Evolutionary conservation across 1,139 yeast genomes (phyloP).

Genomic region (Debaryomyces coudertii): DNA sequence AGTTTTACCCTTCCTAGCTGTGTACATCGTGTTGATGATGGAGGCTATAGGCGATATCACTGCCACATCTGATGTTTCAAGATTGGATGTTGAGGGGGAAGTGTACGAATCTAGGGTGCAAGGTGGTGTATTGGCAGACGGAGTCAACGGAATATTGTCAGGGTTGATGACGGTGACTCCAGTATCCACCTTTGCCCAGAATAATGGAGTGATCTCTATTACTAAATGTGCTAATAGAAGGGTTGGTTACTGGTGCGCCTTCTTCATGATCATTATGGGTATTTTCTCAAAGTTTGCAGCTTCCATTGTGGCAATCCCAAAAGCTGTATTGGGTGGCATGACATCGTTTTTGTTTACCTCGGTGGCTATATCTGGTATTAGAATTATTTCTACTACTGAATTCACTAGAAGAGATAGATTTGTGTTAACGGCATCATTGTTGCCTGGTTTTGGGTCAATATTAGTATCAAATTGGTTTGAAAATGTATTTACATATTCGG

Average conservation of each 20-base stretch:
- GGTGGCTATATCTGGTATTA: conserved; percentile 87
- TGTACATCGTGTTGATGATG: conserved; percentile 79
- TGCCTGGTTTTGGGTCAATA: conserved; percentile 80
- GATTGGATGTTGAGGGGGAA: conserved; percentile 80
- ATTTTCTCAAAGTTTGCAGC: conserved; percentile 88
- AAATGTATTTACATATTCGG: conserved; percentile 73
- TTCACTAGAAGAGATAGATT: conserved; percentile 89
- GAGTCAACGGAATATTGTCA: conserved; percentile 69
- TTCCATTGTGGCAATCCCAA: conserved; percentile 82
- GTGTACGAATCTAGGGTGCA: conserved; percentile 82
- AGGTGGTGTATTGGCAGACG: conserved; percentile 89
- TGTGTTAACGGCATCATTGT: conserved; percentile 71
- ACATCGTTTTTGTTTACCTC: conserved; percentile 85
- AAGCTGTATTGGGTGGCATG: conserved; percentile 89
- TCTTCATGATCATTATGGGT: conserved; percentile 83
- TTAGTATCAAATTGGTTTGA: conserved; percentile 79
- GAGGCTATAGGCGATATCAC: conserved; percentile 94
- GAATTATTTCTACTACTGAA: conserved; percentile 72
- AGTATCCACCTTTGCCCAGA: conserved; percentile 88
- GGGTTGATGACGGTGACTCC: conserved; percentile 81
- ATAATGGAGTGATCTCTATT: conserved; percentile 88
- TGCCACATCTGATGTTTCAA: conserved; percentile 88
- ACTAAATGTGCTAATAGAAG: conserved; percentile 86
- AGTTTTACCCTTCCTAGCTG: too few species aligned
- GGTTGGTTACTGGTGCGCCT: conserved; percentile 90